phyloP scores from a whole-genome alignment of 2,329 filamentous ascomycete species.

The Arachnomyces sp. region DNA sequence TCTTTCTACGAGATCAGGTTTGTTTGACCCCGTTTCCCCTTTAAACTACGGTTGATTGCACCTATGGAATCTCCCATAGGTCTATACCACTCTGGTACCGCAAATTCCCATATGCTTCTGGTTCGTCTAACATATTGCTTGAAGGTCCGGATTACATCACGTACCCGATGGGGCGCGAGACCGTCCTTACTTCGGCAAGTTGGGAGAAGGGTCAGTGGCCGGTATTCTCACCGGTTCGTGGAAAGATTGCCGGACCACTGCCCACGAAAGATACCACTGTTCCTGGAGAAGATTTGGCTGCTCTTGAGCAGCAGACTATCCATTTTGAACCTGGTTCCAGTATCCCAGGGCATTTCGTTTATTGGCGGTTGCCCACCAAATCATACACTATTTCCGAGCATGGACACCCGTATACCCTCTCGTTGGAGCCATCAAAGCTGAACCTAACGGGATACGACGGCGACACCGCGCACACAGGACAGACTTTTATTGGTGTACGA shows the following conservation, averaged over 20 bases:
- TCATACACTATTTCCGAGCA: slow-evolving; percentile 41
- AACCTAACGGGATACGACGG: slow-evolving; percentile 25
- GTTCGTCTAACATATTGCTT: background rate
- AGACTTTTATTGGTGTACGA: slow-evolving; percentile 3
- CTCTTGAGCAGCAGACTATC: slow-evolving; percentile 35
- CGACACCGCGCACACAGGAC: background rate
- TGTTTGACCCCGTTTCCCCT: slow-evolving; percentile 8
- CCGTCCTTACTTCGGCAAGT: slow-evolving; percentile 41
- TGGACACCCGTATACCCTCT: slow-evolving; percentile 36
- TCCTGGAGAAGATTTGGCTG: slow-evolving; percentile 36
- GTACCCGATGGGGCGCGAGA: slow-evolving; percentile 51
- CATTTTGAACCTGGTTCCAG: slow-evolving; percentile 37
- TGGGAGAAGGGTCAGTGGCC: slow-evolving; percentile 48
- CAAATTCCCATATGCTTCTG: no score
- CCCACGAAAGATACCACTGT: slow-evolving; percentile 28
- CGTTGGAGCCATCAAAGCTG: slow-evolving; percentile 41
- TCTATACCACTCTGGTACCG: no score
- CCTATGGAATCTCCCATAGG: no score
- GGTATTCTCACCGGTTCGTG: slow-evolving; percentile 34
- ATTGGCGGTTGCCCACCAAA: slow-evolving; percentile 46
- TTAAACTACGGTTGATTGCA: no score
- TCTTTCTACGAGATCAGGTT: slow-evolving; percentile 40
- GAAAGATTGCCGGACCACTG: slow-evolving; percentile 39
- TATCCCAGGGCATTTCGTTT: slow-evolving; percentile 48
- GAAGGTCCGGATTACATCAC: slow-evolving; percentile 23